A percentile compares a stretch with the other conserved stretches of the same genome.
phyloP scores from a whole-genome alignment of 441 rosid genomes.

The Dalechampia spathulata region DNA sequence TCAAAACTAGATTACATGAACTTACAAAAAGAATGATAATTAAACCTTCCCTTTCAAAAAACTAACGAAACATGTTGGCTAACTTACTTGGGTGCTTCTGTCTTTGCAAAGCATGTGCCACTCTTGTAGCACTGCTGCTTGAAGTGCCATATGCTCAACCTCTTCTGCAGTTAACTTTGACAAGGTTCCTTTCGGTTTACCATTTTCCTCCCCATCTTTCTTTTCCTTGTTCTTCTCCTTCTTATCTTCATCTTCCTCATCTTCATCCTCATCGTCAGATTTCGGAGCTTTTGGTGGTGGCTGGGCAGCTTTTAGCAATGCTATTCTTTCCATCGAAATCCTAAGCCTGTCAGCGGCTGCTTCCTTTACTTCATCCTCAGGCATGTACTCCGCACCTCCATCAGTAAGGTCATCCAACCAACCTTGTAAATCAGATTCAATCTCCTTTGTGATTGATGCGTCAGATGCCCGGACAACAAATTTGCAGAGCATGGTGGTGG shows the following conservation, averaged over 20 bases:
- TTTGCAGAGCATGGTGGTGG: constrained; percentile 96
- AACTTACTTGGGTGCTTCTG: constrained; percentile 39
- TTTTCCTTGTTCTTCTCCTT: constrained; percentile 19
- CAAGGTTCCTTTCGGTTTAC: constrained; percentile 61
- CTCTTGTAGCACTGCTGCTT: constrained; percentile 91
- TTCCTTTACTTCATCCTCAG: constrained; percentile 92
- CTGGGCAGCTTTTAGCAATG: constrained; percentile 87
- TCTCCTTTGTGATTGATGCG: constrained; percentile 85
- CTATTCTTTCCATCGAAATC: constrained; percentile 89
- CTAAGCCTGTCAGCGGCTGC: constrained; percentile 87
- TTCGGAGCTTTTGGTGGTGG: constrained; percentile 60
- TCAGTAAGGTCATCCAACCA: constrained; percentile 97
- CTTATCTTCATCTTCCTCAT: constrained; percentile 19
- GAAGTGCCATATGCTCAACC: constrained; percentile 94
- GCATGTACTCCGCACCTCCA: constrained; percentile 92
- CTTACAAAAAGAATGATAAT: constrained; percentile 7
- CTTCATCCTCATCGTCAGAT: constrained; percentile 47
- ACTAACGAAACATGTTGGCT: neutral
- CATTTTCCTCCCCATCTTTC: constrained; percentile 27
- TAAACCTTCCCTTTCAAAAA: neutral
- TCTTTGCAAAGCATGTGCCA: constrained; percentile 94
- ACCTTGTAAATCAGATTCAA: constrained; percentile 83
- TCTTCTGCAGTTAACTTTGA: constrained; percentile 90
- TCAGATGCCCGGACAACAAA: constrained; percentile 97
- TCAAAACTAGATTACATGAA: constrained; percentile 8